Base-by-base conservation (phyloP, 352 stramenopile species). In the Lagenidium giganteum region DNA sequence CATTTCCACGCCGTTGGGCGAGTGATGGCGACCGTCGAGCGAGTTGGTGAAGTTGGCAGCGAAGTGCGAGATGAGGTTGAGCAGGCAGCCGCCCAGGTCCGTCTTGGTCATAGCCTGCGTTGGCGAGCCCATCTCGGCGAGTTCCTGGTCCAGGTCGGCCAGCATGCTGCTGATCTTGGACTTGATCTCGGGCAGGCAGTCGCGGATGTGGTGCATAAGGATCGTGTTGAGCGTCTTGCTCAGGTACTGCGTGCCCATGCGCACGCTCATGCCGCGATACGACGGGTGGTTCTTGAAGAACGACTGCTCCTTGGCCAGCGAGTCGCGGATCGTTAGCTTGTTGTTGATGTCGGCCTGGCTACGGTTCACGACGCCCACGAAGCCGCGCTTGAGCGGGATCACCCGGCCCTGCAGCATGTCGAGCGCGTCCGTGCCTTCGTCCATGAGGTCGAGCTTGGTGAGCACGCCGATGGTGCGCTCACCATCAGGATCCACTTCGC, bases 401-500 rank as follows among this genome's bases (percentile, higher is more conserved):
- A 99, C 82, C 51, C 88, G 83, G 56, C 97, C 97, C 28, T 97
- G 73, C 18, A 99, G 77, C 71, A 99, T 97, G 36, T 98, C 95
- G 42, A 88, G 69, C 6, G 95, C 96, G 70, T 99, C 97, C 8
- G 97, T 99, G 38, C 97, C 97, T 44, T 97, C 87, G 74, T 99
- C 97, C 96, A 99, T 99, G 30, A 99, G 82, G 66, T 99, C 97
- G 17, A 99, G 67, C 67, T 99, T 99, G 3, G 97, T 99, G 22
- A 99, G 73, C 31, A 99, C 97, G 30, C 97, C 97, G 54, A 99
- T 98, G 5, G 97, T 99, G 27, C 97, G 77, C 54, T 96, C 77
- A 20, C 97, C 97, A 9, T 93, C 78, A 0, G 76, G 76, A 53
- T 96, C 86, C 33, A 96, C 95, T 55, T 96, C 83, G 3, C 87